Evolutionary conservation across 805 yeast genomes (phyloP), one percentile per base, ranked within the genome.

Genomic region (Nadsonia fulvescens): DNA sequence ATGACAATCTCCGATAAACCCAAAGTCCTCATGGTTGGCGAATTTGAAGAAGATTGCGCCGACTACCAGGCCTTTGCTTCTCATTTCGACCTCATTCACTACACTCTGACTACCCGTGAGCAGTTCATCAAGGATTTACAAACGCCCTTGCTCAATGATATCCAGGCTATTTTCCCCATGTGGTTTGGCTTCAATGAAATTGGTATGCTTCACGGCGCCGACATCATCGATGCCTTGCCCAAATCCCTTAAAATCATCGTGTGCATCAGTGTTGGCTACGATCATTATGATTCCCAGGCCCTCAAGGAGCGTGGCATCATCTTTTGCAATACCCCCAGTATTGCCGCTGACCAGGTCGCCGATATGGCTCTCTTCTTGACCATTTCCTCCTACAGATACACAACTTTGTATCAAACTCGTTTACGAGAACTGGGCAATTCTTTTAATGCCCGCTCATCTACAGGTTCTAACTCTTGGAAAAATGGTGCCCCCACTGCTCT

Each of bases 291-390:
- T 36, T 61, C 58, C 1, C 32, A 35, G 6, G 54, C 43, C 8
- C 45, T 72, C 49, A 46, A 52, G 15, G 39, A 44, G 12, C 53
- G 49, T 17, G 61, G 60, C 8, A 63, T 77, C 14, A 39, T 51
- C 5, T 53, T 77, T 32, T 65, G 76, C 32, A 72, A 77, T 40
- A 70, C 69, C 29, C 51, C 56, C 20, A 37, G 38, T 1, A 15
- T 20, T n/a, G 68, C 74, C 0, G 66, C 76, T 1, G 65, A 57
- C 20, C 72, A 75, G 9, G 91, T 77, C 14, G 76, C 83, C 3
- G 91, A 77, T 35, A 50, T 70, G 31, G 86, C 72, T 3, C 49
- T 74, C 23, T 61, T 53, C 39, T 56, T 70, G 36, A 52, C 75
- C 0, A 43, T 76, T 31, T 58, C 67, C 19, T 60, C 68, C 12